Percentiles rank a stretch among this genome's conserved stretches.
These are phyloP conservation scores for Fraxinus pennsylvanica DNA, from an alignment of 257 asterid genomes.

Conservation along the genomic window DNA sequence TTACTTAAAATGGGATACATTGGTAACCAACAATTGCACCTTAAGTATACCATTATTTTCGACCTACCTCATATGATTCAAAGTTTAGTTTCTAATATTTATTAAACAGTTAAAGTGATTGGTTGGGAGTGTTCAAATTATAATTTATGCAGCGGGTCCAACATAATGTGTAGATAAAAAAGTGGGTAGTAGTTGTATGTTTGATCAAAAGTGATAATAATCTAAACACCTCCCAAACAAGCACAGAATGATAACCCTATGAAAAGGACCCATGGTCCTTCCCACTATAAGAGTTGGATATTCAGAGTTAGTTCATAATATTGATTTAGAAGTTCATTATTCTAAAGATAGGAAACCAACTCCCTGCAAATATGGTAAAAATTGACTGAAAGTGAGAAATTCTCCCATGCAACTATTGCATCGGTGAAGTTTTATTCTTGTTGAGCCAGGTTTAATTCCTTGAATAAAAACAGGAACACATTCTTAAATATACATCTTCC, in stretches of 20 bases:
- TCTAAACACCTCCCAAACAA: too few relatives aligned
- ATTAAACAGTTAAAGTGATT: background rate
- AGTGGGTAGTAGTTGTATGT: too few relatives aligned
- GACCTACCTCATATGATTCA: background rate
- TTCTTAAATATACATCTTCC: slow-evolving; percentile 5
- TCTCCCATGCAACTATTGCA: slow-evolving; percentile 4
- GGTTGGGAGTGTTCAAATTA: too few relatives aligned
- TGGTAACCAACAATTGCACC: background rate
- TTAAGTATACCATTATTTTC: background rate
- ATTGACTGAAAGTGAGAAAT: background rate
- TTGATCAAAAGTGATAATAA: too few relatives aligned
- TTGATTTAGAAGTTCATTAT: too few relatives aligned
- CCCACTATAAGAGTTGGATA: background rate
- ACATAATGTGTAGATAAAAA: too few relatives aligned
- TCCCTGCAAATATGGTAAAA: background rate
- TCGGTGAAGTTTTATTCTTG: background rate
- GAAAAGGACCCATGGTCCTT: background rate
- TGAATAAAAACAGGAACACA: background rate
- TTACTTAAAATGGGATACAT: background rate
- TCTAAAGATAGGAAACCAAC: slow-evolving; percentile 1
- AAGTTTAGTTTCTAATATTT: background rate
- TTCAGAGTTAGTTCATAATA: too few relatives aligned
- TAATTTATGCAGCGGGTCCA: too few relatives aligned
- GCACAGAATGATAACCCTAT: background rate
- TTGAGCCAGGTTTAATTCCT: slow-evolving; percentile 12